Percentiles rank a stretch among this genome's conserved stretches.
Conservation (phyloP, 768 basidiomycete species). For the Agaricus subrufescens region DNA sequence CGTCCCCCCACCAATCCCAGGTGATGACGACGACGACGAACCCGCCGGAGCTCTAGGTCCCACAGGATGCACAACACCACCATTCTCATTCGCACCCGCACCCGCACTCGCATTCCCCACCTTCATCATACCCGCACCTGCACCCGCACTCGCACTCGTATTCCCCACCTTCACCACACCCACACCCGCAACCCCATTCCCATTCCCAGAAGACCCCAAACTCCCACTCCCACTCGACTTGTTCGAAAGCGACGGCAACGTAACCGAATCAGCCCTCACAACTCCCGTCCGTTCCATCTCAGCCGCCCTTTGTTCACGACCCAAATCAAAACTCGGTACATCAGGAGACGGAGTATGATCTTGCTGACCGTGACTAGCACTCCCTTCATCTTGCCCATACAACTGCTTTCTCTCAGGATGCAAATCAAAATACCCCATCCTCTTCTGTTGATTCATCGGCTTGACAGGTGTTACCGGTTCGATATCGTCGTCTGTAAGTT, state of each 20-base stretch:
- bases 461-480: constrained; percentile 21
- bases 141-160: neutral
- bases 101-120: too few relatives aligned
- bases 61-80: constrained; percentile 18
- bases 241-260: neutral
- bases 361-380: neutral
- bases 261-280: neutral
- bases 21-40: neutral
- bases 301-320: neutral
- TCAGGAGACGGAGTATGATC: neutral
- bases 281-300: neutral
- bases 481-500: constrained; percentile 8
- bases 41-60: constrained; percentile 10
- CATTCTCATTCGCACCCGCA: neutral
- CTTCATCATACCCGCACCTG: neutral
- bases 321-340: neutral
- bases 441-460: constrained; percentile 33
- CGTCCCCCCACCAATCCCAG: constrained; percentile 17
- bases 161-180: neutral
- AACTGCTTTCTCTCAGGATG: constrained; percentile 66
- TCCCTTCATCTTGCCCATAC: neutral
- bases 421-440: constrained; percentile 72
- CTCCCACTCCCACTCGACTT: neutral
- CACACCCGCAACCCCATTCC: neutral
- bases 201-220: neutral